A percentile compares a stretch with the other conserved stretches of the same genome.
Evolutionary conservation across 345 rosid genomes (phyloP).

Genomic region (Raphanus sativus): DNA sequence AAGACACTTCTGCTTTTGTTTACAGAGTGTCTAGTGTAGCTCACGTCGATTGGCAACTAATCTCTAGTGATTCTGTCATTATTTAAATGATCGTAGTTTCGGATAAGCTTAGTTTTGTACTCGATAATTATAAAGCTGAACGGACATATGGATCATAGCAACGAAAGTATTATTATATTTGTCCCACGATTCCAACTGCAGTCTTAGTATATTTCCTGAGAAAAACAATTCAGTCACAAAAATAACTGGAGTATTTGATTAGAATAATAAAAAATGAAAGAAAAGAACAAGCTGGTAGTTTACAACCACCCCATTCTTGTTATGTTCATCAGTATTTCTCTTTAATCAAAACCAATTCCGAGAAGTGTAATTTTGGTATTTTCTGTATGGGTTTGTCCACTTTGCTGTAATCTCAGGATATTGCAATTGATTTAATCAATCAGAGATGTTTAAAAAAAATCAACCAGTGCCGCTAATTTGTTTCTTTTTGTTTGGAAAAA

Average conservation of each 20-base stretch:
- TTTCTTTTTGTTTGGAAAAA: background rate
- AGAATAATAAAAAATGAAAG: background rate
- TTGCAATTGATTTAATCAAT: background rate
- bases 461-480: background rate
- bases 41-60: conserved; percentile 5
- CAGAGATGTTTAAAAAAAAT: too few relatives aligned
- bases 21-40: background rate
- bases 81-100: background rate
- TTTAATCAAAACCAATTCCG: background rate
- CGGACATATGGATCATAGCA: background rate
- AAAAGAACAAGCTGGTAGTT: conserved; percentile 24
- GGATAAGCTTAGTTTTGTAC: background rate
- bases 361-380: background rate
- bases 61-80: conserved; percentile 13
- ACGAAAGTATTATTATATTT: conserved; percentile 7
- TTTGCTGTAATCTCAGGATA: background rate
- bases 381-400: background rate
- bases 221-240: conserved; percentile 1
- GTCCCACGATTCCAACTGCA: conserved; percentile 24
- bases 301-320: conserved; percentile 18
- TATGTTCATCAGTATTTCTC: background rate
- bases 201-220: background rate
- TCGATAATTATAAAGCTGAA: background rate
- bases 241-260: conserved; percentile 15
- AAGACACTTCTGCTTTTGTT: conserved; percentile 1